Percentiles rank a stretch among this genome's conserved stretches.
These are phyloP conservation scores for Nothophytophthora sp. DNA, from an alignment of 352 stramenopile species.

Conservation along the genomic window DNA sequence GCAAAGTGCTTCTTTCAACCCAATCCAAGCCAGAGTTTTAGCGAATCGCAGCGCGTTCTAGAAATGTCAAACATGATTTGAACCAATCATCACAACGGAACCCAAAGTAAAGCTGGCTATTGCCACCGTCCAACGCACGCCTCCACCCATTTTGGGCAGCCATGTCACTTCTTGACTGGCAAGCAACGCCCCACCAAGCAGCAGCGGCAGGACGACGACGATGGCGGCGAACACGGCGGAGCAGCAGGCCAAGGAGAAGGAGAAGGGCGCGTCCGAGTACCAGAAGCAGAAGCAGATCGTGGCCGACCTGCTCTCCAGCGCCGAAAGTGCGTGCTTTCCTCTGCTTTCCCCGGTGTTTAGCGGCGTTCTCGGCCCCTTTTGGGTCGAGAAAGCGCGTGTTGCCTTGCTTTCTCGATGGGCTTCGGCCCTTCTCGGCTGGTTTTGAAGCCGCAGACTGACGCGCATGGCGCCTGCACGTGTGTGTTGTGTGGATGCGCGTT, in stretches of 20 bases:
- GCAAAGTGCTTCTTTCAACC: background rate
- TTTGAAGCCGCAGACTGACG: no score
- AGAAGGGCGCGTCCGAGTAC: conserved; percentile 67
- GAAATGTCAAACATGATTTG: background rate
- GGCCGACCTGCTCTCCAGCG: conserved; percentile 63
- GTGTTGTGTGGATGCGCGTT: background rate
- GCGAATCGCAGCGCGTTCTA: conserved; percentile 7
- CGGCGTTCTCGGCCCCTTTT: background rate
- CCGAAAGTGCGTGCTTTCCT: conserved; percentile 52
- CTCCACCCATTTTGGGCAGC: background rate
- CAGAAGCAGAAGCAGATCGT: conserved; percentile 84
- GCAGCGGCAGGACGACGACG: conserved; percentile 6
- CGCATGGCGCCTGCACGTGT: background rate
- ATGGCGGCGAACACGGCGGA: conserved; percentile 31
- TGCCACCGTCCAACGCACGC: no score
- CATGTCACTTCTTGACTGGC: conserved; percentile 19
- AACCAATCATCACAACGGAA: no score
- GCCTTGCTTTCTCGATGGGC: no score
- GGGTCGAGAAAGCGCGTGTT: no score
- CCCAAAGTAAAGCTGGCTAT: no score
- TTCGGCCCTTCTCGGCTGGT: no score
- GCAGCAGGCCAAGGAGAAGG: conserved; percentile 44
- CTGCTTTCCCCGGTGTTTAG: background rate
- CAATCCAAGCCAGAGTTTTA: conserved; percentile 11
- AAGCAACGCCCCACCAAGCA: conserved; percentile 3